Base-by-base conservation (phyloP, 768 basidiomycete genomes). In the Lactarius sp. region DNA sequence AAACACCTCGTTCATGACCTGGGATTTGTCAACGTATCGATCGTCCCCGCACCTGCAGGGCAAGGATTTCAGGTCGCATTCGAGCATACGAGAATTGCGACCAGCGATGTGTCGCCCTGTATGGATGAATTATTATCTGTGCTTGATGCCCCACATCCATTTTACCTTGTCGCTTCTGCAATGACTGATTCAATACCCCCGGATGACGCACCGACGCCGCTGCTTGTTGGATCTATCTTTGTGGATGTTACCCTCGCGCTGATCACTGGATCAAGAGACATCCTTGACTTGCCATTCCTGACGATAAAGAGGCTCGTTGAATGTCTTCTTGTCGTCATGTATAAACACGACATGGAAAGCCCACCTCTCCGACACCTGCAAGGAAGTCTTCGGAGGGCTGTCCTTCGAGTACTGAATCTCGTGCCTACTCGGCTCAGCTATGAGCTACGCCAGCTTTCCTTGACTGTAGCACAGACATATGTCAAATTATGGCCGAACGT, bases 331-430 rank as follows among this genome's bases (percentile, higher is more conserved):
- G 81, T 89, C 49, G 77, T 85, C 64, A 79, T 88, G 22, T 84
- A 85, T 74, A 92, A 92, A 75, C 85, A 89, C 64, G 85, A 92
- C 69, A 82, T 92, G 61, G 84, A 84, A 52, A 80, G 79, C 56
- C 72, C 68, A 20, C 72, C 79, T 14, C 75, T 91, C 59, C 77
- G 73, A 55, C 82, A 83, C 68, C 77, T 88, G 34, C 83, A 85
- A 52, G 77, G 75, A 36, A 66, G 74, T 14, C 74, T 90, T 2
- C 80, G 83, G 42, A 77, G 73, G 55, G 84, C 87, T 0, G 76
- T 87, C 14, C 70, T 77, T 36, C 77, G 79, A 22, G 75, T 80
- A 1, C 72, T 86, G 56, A 84, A 83, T 36, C 69, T 85, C 9
- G 68, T 86, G 44, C 72, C 80, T 4, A 73, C 77, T 47, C 80